Evolutionary conservation across 495 filamentous ascomycete species (phyloP), one percentile per base, ranked within the genome.

Genomic region (Darksidea phi): DNA sequence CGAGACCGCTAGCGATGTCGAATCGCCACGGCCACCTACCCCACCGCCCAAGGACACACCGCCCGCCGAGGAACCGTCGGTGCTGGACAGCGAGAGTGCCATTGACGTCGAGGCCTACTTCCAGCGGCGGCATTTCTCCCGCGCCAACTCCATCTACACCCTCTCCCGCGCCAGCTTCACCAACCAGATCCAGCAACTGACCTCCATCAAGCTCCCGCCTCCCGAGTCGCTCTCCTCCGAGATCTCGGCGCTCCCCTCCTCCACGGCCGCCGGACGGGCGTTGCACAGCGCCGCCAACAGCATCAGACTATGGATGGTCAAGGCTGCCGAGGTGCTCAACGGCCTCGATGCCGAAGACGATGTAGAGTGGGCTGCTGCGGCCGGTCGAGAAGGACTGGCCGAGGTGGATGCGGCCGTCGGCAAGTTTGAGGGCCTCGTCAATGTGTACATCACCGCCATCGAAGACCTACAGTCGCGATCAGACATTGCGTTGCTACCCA

Each of bases 351-450:
- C 90, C 13, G 92, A 97, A 61, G 94, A 98, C 74, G 93, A 98
- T 67, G 89, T 97, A 20, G 91, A 96, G 69, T 98, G 94, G 94
- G 91, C 94, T 13, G 93, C 93, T 13, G 91, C 91, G 13, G 94
- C 88, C 48, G 91, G 91, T 2, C 83, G 91, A 61, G 91, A 96
- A 69, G 91, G 90, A 8, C 78, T 97, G 43, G 90, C 87, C 32
- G 91, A 92, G 47, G 89, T 97, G 1, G 93, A 97, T 67, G 85
- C 82, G 63, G 91, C 91, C 18, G 90, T 98, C 54, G 79, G 78
- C 11, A 81, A 87, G 41, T 97, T 97, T 70, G 92, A 95, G 67
- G 83, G 83, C 32, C 76, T 98, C 50, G 89, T 97, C 67, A 85
- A 87, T 61, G 88, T 95, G 54, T 98, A 97, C 67, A 87, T 97